Conservation (phyloP, 2,329 filamentous ascomycete species). For the Epichloe baconii region DNA sequence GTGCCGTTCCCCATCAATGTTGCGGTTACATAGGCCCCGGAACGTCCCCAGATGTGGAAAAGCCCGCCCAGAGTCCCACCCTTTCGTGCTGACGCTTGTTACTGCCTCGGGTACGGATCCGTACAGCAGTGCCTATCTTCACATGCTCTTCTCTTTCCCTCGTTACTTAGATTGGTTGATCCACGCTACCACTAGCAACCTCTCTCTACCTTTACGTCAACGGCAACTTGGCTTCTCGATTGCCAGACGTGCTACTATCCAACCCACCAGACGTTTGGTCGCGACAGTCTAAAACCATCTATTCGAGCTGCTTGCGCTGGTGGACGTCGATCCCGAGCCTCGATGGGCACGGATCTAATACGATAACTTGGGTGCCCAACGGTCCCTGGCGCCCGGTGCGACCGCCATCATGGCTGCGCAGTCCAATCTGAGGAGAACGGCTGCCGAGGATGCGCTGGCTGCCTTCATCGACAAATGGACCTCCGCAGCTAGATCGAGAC, state of each 20-base stretch:
- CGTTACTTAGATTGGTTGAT: neutral
- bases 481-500: conserved; percentile 34
- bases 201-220: no score
- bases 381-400: neutral
- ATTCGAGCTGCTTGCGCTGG: neutral
- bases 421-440: conserved; percentile 62
- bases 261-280: neutral
- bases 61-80: no score
- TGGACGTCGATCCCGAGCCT: neutral
- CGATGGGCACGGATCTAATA: neutral
- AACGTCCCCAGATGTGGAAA: no score
- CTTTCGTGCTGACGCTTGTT: neutral
- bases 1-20: no score
- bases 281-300: neutral
- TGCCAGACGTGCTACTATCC: neutral
- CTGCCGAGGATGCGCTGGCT: conserved; percentile 53
- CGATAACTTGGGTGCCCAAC: neutral
- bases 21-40: no score
- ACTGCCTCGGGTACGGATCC: conserved; percentile 1
- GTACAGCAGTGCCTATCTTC: neutral
- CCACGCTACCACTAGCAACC: neutral
- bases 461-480: conserved; percentile 49
- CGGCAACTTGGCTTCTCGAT: neutral
- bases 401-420: conserved; percentile 60
- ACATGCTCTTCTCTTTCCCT: conserved; percentile 2